Conservation (phyloP, 768 basidiomycete genomes). For the Neoboletus magnificus region DNA sequence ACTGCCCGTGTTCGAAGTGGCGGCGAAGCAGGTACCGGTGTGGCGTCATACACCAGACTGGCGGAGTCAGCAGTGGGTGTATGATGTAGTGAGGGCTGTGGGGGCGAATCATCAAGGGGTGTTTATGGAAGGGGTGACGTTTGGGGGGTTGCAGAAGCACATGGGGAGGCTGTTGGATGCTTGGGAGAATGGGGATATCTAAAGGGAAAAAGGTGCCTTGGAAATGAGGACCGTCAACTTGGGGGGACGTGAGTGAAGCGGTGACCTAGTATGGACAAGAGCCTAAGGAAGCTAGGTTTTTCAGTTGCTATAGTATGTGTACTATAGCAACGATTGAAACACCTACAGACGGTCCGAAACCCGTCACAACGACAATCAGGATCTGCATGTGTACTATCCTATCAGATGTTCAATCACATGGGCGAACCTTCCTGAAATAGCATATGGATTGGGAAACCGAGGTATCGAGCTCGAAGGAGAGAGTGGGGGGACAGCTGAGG, state of each 20-base stretch:
- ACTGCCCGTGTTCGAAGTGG: conserved; percentile 15
- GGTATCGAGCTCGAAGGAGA: conserved; percentile 3
- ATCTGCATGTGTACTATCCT: background rate
- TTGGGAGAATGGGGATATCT: conserved; percentile 31
- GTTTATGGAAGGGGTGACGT: conserved; percentile 9
- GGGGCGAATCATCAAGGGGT: conserved; percentile 5
- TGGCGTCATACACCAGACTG: conserved; percentile 19
- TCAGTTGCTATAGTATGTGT: background rate
- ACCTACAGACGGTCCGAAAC: background rate
- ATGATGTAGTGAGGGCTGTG: conserved; percentile 16
- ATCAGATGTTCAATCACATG: background rate
- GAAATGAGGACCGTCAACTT: background rate
- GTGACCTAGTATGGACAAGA: background rate
- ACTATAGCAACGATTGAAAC: conserved; percentile 26
- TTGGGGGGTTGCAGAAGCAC: conserved; percentile 18
- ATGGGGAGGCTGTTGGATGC: conserved; percentile 29
- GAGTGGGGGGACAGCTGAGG: conserved; percentile 4
- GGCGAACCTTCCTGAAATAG: conserved; percentile 3
- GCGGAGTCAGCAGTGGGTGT: conserved; percentile 29
- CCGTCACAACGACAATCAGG: conserved; percentile 13
- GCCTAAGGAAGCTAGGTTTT: background rate
- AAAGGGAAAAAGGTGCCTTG: background rate
- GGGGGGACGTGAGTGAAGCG: too few species aligned
- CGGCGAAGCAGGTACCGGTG: conserved; percentile 13
- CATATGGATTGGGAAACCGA: conserved; percentile 1